Evolutionary conservation across 2,329 filamentous ascomycete species (phyloP).

Genomic region (Calycina herbarum): DNA sequence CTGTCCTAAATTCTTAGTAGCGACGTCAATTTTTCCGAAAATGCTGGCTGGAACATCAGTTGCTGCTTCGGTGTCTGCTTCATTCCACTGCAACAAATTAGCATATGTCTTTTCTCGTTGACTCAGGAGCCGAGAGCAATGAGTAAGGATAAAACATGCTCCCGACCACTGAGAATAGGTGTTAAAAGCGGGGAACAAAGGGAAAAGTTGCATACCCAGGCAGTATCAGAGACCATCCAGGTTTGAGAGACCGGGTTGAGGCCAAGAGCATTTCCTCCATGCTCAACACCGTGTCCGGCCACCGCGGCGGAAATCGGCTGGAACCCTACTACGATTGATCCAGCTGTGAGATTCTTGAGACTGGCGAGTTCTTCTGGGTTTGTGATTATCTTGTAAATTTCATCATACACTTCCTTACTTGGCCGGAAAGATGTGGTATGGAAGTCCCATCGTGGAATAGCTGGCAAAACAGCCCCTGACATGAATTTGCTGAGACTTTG

Average conservation of each 20-base stretch:
- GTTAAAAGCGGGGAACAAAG: too few relatives aligned
- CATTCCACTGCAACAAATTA: neutral
- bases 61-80: neutral
- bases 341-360: constrained; percentile 4
- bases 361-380: constrained; percentile 2
- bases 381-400: constrained; percentile 5
- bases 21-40: neutral
- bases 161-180: too few relatives aligned
- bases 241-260: constrained; percentile 1
- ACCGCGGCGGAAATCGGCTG: constrained; percentile 2
- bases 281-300: neutral
- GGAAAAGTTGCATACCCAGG: neutral
- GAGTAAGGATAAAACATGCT: too few relatives aligned
- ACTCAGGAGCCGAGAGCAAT: too few relatives aligned
- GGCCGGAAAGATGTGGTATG: constrained; percentile 7
- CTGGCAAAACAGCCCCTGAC: constrained; percentile 1
- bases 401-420: neutral
- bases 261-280: constrained; percentile 1
- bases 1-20: neutral
- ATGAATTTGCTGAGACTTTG: constrained; percentile 4
- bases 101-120: too few relatives aligned
- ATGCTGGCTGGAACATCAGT: neutral
- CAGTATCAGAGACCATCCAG: constrained; percentile 6
- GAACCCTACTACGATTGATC: neutral
- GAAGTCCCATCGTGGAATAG: constrained; percentile 7